These are phyloP conservation scores for Mortierella sp. DNA, from an alignment of 371 early-diverging fungal genomes.

Conservation along the genomic window DNA sequence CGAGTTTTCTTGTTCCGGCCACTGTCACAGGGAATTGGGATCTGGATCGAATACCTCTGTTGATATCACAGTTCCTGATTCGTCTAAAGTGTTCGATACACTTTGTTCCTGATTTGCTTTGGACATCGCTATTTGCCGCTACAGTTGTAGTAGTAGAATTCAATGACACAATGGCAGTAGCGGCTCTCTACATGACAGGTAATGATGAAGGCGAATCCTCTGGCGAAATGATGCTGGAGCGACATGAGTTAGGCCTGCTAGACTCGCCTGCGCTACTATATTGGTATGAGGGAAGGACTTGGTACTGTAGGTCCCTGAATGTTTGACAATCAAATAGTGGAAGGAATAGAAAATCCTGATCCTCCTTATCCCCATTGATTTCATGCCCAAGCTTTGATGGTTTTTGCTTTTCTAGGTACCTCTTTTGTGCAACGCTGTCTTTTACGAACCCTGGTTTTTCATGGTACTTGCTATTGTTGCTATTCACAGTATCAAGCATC, in stretches of 20 bases:
- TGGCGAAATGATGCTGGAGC: slow-evolving; percentile 10
- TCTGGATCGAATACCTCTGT: too few species aligned
- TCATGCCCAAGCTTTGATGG: not conserved
- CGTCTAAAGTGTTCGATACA: not conserved
- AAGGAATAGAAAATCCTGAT: not conserved
- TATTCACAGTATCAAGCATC: too few species aligned
- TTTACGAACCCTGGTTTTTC: not conserved
- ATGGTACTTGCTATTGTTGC: not conserved
- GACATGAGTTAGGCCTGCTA: slow-evolving; percentile 32
- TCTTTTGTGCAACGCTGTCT: not conserved
- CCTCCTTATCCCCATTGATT: not conserved
- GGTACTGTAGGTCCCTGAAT: not conserved
- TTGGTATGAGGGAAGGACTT: not conserved
- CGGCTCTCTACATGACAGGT: not conserved
- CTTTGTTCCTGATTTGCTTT: not conserved
- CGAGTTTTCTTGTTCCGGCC: not conserved
- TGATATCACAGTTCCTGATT: not conserved
- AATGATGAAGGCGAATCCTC: not conserved
- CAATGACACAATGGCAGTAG: not conserved
- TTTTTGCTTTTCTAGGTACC: too few species aligned
- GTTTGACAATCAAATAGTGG: not conserved
- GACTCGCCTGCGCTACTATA: slow-evolving; percentile 15
- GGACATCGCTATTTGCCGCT: not conserved
- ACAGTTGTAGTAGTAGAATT: not conserved
- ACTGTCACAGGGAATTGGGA: not conserved